Percentiles rank a stretch among this genome's conserved stretches.
These are phyloP conservation scores for Cladosporium sp. DNA, from an alignment of 2,329 filamentous ascomycete species.

Conservation along the genomic window DNA sequence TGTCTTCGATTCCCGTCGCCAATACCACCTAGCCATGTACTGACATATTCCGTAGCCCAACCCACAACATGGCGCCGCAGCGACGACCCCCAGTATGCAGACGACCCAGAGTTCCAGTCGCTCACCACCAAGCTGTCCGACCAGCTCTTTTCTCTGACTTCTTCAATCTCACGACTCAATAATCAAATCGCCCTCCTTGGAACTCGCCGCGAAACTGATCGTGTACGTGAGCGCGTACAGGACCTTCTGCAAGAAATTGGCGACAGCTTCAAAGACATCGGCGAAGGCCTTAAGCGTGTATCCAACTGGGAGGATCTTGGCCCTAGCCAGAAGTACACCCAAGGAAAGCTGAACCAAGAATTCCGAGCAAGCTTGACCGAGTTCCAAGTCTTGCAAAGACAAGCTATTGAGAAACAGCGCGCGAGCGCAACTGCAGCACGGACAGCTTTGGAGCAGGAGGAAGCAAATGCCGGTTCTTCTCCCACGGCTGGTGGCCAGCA, in stretches of 20 bases:
- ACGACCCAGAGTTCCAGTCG: conserved; percentile 87
- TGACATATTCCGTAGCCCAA: conserved; percentile 46
- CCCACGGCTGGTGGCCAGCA: conserved; percentile 46
- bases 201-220: conserved; percentile 84
- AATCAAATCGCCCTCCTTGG: conserved; percentile 82
- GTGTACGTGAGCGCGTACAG: conserved; percentile 85
- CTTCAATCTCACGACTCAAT: conserved; percentile 78
- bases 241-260: conserved; percentile 82
- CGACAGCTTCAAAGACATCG: conserved; percentile 82
- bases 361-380: conserved; percentile 85
- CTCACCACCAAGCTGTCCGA: conserved; percentile 80
- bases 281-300: conserved; percentile 88
- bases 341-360: conserved; percentile 89
- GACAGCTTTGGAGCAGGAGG: conserved; percentile 63
- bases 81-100: conserved; percentile 72
- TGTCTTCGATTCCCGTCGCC: neutral
- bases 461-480: conserved; percentile 25
- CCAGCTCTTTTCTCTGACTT: conserved; percentile 83
- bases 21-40: neutral
- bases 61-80: conserved; percentile 63
- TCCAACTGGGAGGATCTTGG: conserved; percentile 67
- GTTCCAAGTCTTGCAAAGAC: conserved; percentile 87
- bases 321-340: conserved; percentile 93
- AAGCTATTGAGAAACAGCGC: conserved; percentile 87
- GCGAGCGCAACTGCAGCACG: conserved; percentile 79